Conservation (phyloP, 495 filamentous ascomycete species). For the Penicillium silybi region DNA sequence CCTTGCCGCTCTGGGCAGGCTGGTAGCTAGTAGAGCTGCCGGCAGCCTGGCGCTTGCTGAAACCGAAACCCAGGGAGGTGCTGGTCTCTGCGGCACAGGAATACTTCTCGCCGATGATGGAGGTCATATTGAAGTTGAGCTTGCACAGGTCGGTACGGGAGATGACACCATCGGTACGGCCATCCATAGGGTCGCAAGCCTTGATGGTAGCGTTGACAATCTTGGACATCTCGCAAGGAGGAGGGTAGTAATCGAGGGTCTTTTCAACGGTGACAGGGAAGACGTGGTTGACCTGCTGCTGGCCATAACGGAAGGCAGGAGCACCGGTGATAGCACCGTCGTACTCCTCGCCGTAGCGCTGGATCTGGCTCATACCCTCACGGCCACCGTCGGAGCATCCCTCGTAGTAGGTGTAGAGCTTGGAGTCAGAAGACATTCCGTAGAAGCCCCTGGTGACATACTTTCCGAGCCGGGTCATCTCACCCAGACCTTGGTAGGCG, state of each 20-base stretch:
- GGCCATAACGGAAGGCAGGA: slow-evolving; percentile 48
- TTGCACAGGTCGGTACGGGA: slow-evolving; percentile 50
- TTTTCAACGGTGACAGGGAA: slow-evolving; percentile 42
- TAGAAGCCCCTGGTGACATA: slow-evolving; percentile 33
- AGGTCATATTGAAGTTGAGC: slow-evolving; percentile 40
- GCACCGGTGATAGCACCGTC: slow-evolving; percentile 50
- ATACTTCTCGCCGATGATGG: slow-evolving; percentile 45
- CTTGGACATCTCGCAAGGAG: slow-evolving; percentile 47
- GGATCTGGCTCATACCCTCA: slow-evolving; percentile 46
- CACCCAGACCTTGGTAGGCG: slow-evolving; percentile 40
- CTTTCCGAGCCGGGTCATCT: slow-evolving; percentile 36
- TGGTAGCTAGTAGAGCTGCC: slow-evolving; percentile 29
- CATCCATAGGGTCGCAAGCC: slow-evolving; percentile 51
- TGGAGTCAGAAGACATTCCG: slow-evolving; percentile 19
- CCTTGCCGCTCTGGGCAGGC: slow-evolving; percentile 30
- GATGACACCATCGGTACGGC: slow-evolving; percentile 49
- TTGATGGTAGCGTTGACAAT: slow-evolving; percentile 50
- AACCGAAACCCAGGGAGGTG: slow-evolving; percentile 34
- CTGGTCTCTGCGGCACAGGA: slow-evolving; percentile 40
- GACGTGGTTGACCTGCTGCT: slow-evolving; percentile 50
- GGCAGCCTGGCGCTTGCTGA: slow-evolving; percentile 25
- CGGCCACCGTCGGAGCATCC: slow-evolving; percentile 38
- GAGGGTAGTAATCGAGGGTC: slow-evolving; percentile 46
- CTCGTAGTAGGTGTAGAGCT: slow-evolving; percentile 38
- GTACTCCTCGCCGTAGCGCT: slow-evolving; percentile 47